Conservation (phyloP, 176 grass and related monocot genomes). For the Carex myosuroides region DNA sequence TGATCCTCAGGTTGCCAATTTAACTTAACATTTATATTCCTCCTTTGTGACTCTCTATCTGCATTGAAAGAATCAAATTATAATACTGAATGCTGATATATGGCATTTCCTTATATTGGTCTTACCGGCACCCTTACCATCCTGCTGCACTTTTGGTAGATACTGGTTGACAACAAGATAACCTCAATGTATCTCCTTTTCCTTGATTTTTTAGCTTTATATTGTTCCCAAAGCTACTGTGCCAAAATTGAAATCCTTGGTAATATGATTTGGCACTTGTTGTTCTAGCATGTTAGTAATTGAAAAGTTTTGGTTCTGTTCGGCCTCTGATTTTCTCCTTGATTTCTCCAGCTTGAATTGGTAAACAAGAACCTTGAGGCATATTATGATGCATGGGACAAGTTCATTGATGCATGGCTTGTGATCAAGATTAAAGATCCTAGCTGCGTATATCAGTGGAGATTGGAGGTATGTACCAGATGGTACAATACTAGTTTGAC, state of each 20-base stretch:
- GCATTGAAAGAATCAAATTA: neutral
- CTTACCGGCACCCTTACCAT: neutral
- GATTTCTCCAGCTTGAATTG: slow-evolving; percentile 63
- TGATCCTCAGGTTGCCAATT: slow-evolving; percentile 51
- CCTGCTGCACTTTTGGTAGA: neutral
- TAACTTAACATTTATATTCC: slow-evolving; percentile 15
- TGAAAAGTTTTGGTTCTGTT: neutral
- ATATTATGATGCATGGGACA: slow-evolving; percentile 93
- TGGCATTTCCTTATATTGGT: neutral
- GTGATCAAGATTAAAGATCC: slow-evolving; percentile 97
- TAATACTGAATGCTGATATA: neutral
- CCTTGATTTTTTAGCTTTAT: slow-evolving; percentile 12
- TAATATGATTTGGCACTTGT: slow-evolving; percentile 18
- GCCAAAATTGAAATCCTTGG: neutral
- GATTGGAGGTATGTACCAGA: slow-evolving; percentile 57
- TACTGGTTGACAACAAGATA: neutral
- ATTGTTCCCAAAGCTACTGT: neutral
- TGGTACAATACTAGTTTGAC: neutral
- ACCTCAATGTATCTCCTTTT: neutral
- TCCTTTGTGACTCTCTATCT: neutral
- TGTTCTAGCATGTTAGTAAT: neutral
- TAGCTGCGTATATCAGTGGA: slow-evolving; percentile 82
- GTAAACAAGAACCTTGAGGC: slow-evolving; percentile 83
- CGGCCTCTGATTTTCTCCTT: neutral
- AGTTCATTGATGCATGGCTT: slow-evolving; percentile 87